Conservation (phyloP, 768 basidiomycete species). For the Kwoniella dejecticola region DNA sequence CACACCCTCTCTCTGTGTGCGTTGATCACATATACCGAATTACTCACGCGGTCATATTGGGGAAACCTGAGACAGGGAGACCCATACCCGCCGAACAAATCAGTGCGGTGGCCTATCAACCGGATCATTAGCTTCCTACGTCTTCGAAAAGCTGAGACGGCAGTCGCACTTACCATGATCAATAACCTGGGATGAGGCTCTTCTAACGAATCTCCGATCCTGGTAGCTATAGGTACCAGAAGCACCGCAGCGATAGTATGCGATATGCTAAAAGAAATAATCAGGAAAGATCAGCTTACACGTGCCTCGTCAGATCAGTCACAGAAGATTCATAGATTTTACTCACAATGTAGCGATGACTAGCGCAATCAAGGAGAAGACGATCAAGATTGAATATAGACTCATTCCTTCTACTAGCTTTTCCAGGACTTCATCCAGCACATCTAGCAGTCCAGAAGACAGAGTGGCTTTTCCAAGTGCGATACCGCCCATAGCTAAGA, state of each 20-base stretch:
- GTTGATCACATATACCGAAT: neutral
- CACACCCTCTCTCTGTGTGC: neutral
- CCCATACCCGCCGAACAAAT: constrained; percentile 97
- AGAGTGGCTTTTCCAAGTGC: constrained; percentile 91
- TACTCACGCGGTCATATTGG: constrained; percentile 87
- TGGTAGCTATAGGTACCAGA: constrained; percentile 91
- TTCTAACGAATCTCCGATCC: constrained; percentile 78
- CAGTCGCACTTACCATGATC: constrained; percentile 69
- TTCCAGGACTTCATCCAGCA: constrained; percentile 65
- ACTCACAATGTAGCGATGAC: constrained; percentile 55
- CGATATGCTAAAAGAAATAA: constrained; percentile 66
- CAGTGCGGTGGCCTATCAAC: constrained; percentile 64
- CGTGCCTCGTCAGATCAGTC: too few species aligned
- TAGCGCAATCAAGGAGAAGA: constrained; percentile 62
- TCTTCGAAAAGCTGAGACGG: neutral
- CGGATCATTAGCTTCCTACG: neutral
- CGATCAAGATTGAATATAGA: constrained; percentile 70
- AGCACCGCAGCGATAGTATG: constrained; percentile 96
- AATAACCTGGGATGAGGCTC: constrained; percentile 74
- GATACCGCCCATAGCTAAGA: constrained; percentile 77
- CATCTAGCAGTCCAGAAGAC: constrained; percentile 80
- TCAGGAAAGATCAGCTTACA: neutral
- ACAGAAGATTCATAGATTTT: too few species aligned
- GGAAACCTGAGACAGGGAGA: constrained; percentile 98
- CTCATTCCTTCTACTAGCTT: constrained; percentile 65